Conservation (phyloP, 1,284 basidiomycete species). For the Apiotrichum akiyoshidainum region DNA sequence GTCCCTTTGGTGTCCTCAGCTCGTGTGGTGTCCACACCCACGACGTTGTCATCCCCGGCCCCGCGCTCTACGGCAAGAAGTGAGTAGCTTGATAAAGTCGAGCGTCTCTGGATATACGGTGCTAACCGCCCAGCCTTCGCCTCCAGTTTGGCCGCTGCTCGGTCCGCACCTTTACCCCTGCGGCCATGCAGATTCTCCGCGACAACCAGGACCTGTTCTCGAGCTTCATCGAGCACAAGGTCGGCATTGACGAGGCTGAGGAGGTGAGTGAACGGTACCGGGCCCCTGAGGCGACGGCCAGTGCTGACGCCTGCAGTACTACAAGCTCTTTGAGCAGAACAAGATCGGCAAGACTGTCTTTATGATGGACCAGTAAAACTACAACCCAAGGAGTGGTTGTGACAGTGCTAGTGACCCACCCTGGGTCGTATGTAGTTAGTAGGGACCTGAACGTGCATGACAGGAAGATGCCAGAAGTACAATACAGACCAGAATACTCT, state of each 20-base stretch:
- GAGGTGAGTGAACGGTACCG: conserved; percentile 29
- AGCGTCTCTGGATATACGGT: too few species aligned
- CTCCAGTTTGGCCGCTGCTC: conserved; percentile 70
- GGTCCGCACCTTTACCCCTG: conserved; percentile 70
- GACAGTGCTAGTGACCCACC: neutral
- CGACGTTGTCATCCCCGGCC: conserved; percentile 44
- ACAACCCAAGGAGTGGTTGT: neutral
- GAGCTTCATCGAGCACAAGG: conserved; percentile 45
- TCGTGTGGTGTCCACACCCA: conserved; percentile 66
- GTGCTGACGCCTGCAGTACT: conserved; percentile 27
- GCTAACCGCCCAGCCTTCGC: conserved; percentile 19
- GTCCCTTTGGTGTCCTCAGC: conserved; percentile 73
- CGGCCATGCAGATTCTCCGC: conserved; percentile 65
- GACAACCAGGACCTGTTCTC: conserved; percentile 42
- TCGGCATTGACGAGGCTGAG: conserved; percentile 39
- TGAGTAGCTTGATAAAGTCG: neutral
- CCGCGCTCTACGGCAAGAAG: conserved; percentile 74
- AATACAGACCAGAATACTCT: too few species aligned
- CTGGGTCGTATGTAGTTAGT: too few species aligned
- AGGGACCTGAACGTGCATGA: too few species aligned
- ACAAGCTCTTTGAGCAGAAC: conserved; percentile 45
- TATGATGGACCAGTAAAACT: conserved; percentile 14
- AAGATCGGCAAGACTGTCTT: conserved; percentile 50
- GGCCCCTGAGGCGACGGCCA: neutral
- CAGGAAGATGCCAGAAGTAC: too few species aligned